Evolutionary conservation across 768 basidiomycete species (phyloP).

Genomic region (Tylopilus felleus): DNA sequence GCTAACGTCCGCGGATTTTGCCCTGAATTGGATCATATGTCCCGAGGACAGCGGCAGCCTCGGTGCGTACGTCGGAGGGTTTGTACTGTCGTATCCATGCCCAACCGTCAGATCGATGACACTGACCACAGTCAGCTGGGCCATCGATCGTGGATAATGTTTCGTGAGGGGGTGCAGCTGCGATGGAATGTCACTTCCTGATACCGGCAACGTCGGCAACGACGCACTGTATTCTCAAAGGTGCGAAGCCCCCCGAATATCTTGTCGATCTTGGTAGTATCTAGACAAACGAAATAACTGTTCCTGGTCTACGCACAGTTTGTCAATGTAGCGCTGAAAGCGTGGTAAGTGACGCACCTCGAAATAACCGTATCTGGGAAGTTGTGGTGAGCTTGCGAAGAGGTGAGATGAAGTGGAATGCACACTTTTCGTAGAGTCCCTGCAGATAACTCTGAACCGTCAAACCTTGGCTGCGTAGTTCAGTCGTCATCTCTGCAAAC

Average conservation of each 20-base stretch:
- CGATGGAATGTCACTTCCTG: conserved; percentile 1
- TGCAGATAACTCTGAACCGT: conserved; percentile 57
- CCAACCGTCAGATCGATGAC: conserved; percentile 68
- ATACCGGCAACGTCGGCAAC: neutral
- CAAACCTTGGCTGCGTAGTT: conserved; percentile 48
- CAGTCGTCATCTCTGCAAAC: conserved; percentile 65
- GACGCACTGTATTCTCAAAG: conserved; percentile 41
- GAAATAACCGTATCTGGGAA: conserved; percentile 69
- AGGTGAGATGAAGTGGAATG: neutral
- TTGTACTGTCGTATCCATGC: conserved; percentile 68
- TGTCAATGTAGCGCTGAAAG: neutral
- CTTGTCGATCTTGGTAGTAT: conserved; percentile 57
- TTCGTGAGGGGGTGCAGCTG: conserved; percentile 19
- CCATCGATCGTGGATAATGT: conserved; percentile 62
- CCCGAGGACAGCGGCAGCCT: conserved; percentile 68
- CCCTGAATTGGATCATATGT: conserved; percentile 83
- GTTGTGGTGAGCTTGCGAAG: neutral
- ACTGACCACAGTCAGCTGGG: conserved; percentile 53
- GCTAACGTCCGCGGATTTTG: conserved; percentile 39
- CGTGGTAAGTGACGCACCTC: conserved; percentile 40
- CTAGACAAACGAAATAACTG: conserved; percentile 75
- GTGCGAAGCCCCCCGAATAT: conserved; percentile 70
- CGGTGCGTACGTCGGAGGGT: conserved; percentile 63
- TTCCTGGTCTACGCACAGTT: conserved; percentile 60
- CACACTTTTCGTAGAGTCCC: conserved; percentile 59